Conservation (phyloP, 805 yeast genomes). For the Wickerhamomyces subpelliculosus region DNA sequence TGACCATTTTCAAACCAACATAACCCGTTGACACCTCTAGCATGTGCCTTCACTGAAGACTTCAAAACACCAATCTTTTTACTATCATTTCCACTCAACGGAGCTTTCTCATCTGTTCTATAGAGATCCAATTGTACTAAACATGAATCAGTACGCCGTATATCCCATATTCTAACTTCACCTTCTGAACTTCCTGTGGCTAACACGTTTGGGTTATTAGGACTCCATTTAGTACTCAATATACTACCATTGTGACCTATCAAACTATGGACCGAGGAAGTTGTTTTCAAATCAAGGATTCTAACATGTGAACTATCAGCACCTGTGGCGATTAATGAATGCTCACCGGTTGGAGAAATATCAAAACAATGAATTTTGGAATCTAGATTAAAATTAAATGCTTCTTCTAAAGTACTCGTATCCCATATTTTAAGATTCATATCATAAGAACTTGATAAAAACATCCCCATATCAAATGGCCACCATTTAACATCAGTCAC, state of each 20-base stretch:
- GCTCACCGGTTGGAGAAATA: conserved; percentile 37
- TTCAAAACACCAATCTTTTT: conserved; percentile 15
- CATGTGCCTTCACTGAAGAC: conserved; percentile 52
- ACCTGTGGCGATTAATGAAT: conserved; percentile 62
- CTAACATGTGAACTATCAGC: conserved; percentile 64
- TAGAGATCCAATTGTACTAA: conserved; percentile 56
- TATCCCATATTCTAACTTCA: conserved; percentile 78
- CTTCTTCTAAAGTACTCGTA: conserved; percentile 56
- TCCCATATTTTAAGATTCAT: conserved; percentile 77
- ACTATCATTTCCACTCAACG: conserved; percentile 14
- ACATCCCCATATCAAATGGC: conserved; percentile 83
- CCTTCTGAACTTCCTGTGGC: conserved; percentile 84
- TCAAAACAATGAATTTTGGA: conserved; percentile 64
- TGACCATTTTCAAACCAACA: conserved; percentile 67
- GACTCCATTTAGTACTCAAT: conserved; percentile 70
- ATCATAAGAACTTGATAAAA: conserved; percentile 77
- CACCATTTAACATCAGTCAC: conserved; percentile 79
- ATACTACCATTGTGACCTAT: conserved; percentile 48
- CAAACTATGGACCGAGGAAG: conserved; percentile 67
- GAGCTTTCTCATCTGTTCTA: conserved; percentile 29
- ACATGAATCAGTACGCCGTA: conserved; percentile 61
- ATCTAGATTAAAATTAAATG: conserved; percentile 56
- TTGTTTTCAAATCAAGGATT: conserved; percentile 64
- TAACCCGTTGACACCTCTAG: conserved; percentile 72
- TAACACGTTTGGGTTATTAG: conserved; percentile 48